These are phyloP conservation scores for Termitomyces sp. DNA, from an alignment of 768 basidiomycete genomes.

Conservation along the genomic window DNA sequence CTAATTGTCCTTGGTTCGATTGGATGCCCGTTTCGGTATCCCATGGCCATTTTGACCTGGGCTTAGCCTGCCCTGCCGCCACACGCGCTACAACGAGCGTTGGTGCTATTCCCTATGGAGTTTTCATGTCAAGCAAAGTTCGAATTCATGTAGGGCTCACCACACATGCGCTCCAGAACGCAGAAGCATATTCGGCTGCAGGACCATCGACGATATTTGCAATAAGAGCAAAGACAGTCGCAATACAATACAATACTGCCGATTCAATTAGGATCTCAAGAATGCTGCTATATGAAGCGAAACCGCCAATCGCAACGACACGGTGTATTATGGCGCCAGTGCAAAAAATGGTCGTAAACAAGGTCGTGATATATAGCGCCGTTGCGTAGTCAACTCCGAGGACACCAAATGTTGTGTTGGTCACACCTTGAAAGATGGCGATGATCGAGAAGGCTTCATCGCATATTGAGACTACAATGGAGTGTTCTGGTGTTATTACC, in stretches of 20 bases:
- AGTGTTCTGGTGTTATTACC: background rate
- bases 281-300: slow-evolving; percentile 5
- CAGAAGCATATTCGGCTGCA: slow-evolving; percentile 5
- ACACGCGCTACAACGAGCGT: slow-evolving; percentile 11
- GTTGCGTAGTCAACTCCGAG: slow-evolving; percentile 11
- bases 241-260: slow-evolving; percentile 7
- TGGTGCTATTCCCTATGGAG: slow-evolving; percentile 10
- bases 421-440: slow-evolving; percentile 5
- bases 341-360: slow-evolving; percentile 9
- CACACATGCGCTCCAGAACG: slow-evolving; percentile 9
- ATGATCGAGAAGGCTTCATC: slow-evolving; percentile 9
- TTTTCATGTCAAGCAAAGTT: background rate
- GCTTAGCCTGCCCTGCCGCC: slow-evolving; percentile 6
- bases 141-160: background rate
- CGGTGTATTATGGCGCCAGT: slow-evolving; percentile 10
- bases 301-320: slow-evolving; percentile 1
- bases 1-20: background rate
- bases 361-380: slow-evolving; percentile 8
- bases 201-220: slow-evolving; percentile 6
- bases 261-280: slow-evolving; percentile 11
- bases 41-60: slow-evolving; percentile 6
- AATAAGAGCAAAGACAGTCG: slow-evolving; percentile 10
- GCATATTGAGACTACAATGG: background rate
- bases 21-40: background rate
- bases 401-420: slow-evolving; percentile 6